Evolutionary conservation across 176 grass and related monocot species (phyloP).

Genomic region (Chrysopogon serrulatus): DNA sequence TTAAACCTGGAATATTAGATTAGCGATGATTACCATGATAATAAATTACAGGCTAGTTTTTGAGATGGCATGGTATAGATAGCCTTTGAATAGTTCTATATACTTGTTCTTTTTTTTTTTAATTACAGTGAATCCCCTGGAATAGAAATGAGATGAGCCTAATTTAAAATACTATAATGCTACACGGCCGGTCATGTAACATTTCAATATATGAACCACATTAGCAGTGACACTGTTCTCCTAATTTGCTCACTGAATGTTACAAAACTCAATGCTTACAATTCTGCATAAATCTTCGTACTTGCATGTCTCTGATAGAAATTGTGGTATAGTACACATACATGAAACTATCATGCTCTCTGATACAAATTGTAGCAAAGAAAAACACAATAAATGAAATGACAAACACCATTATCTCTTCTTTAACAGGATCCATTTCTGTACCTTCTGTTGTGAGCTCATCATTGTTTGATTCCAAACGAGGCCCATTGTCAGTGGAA

Average conservation of each 20-base stretch:
- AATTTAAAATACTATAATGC: background rate
- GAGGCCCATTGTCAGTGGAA: background rate
- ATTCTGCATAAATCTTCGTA: background rate
- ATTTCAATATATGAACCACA: background rate
- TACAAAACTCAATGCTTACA: background rate
- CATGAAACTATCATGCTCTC: background rate
- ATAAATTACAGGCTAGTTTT: background rate
- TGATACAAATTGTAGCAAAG: background rate
- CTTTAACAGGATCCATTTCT: background rate
- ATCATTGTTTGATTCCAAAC: background rate
- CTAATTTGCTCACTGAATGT: background rate
- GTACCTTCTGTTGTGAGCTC: background rate
- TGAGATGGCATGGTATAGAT: background rate
- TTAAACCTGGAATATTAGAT: background rate
- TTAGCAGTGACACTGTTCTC: background rate
- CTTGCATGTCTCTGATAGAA: too few species aligned
- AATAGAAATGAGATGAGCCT: background rate
- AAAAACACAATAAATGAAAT: background rate
- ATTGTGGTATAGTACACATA: background rate
- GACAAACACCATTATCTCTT: background rate
- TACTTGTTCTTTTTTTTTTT: background rate
- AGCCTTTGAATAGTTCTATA: background rate
- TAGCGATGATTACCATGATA: background rate
- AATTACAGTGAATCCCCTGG: background rate
- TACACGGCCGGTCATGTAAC: background rate